Evolutionary conservation across 805 yeast genomes (phyloP).

Genomic region (Ogataea parapolymorpha): DNA sequence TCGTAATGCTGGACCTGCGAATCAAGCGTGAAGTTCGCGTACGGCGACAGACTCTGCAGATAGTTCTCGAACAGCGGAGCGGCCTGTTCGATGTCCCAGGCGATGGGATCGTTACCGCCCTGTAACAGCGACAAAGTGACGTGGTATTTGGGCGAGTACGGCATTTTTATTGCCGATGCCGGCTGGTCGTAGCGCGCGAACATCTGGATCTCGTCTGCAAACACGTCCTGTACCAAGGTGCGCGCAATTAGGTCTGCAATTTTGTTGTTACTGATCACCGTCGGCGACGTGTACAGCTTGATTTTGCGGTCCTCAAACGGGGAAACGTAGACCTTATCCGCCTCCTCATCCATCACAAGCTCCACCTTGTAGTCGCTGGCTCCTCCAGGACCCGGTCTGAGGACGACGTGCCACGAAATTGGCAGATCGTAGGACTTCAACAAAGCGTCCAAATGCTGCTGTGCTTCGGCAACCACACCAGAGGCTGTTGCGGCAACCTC

Average conservation of each 20-base stretch:
- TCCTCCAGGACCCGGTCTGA: conserved; percentile 24
- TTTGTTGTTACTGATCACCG: conserved; percentile 24
- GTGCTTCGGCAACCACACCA: conserved; percentile 34
- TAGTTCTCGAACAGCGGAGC: conserved; percentile 54
- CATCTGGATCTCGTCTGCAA: conserved; percentile 36
- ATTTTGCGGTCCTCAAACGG: conserved; percentile 36
- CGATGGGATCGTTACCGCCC: conserved; percentile 63
- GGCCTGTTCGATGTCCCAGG: conserved; percentile 70
- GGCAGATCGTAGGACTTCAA: conserved; percentile 10
- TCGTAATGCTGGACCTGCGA: conserved; percentile 76
- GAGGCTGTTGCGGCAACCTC: conserved; percentile 33
- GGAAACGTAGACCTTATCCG: conserved; percentile 32
- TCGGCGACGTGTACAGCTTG: conserved; percentile 31
- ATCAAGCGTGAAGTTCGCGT: conserved; percentile 72
- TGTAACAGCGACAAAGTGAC: conserved; percentile 71
- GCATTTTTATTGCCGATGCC: conserved; percentile 39
- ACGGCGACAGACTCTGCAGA: conserved; percentile 46
- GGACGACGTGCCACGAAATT: conserved; percentile 32
- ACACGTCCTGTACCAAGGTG: conserved; percentile 38
- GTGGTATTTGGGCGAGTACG: conserved; percentile 65
- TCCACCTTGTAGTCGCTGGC: conserved; percentile 37
- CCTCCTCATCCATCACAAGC: conserved; percentile 14
- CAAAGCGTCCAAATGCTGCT: conserved; percentile 33
- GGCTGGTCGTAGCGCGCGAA: conserved; percentile 25
- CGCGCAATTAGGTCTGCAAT: conserved; percentile 37